These are phyloP conservation scores for Agastache rugosa DNA, from an alignment of 257 asterid genomes.

Conservation along the genomic window DNA sequence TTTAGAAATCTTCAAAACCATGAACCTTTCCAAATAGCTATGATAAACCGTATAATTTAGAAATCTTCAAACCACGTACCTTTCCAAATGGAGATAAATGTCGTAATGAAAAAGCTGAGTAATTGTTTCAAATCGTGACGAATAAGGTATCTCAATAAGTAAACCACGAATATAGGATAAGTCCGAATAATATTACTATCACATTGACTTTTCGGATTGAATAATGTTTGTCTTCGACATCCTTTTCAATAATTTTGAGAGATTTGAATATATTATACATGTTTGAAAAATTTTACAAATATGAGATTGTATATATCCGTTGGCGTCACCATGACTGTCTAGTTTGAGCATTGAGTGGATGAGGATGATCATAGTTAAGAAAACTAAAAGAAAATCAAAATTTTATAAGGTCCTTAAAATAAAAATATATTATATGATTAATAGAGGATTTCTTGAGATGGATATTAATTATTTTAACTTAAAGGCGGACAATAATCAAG, in stretches of 20 bases:
- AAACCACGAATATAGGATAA: neutral
- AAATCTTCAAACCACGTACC: no score
- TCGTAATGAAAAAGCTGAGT: neutral
- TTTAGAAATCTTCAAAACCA: no score
- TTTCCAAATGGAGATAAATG: neutral
- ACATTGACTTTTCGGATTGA: neutral
- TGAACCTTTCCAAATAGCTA: no score
- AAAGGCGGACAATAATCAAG: no score
- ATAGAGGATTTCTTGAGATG: no score
- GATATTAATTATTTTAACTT: no score
- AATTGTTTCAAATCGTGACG: neutral
- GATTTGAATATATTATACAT: neutral
- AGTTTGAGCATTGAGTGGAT: no score
- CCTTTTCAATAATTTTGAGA: neutral
- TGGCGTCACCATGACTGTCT: neutral
- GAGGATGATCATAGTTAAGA: neutral
- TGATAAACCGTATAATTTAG: neutral
- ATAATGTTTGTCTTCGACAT: neutral
- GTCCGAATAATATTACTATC: neutral
- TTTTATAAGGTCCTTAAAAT: no score
- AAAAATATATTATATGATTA: no score
- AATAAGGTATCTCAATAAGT: neutral
- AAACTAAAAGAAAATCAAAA: neutral
- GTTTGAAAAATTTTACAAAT: no score
- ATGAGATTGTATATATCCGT: no score